phyloP scores from a whole-genome alignment of 2,329 filamentous ascomycete species.

The Talaromyces sp. region DNA sequence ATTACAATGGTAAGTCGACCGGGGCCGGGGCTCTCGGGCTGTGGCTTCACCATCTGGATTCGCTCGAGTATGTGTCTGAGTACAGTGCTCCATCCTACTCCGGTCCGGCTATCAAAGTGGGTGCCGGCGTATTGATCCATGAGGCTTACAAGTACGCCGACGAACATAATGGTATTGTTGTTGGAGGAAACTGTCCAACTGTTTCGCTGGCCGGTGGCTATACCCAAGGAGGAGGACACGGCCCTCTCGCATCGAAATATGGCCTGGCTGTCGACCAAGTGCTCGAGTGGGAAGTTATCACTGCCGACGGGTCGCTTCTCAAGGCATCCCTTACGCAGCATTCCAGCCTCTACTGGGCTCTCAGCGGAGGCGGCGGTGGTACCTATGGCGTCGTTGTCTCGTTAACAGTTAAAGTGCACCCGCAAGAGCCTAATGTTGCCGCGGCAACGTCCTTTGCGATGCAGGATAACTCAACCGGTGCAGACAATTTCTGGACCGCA shows the following conservation, averaged over 20 bases:
- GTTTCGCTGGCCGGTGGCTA: slow-evolving; percentile 58
- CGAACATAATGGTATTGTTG: slow-evolving; percentile 42
- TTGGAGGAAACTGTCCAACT: slow-evolving; percentile 46
- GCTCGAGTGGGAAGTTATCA: slow-evolving; percentile 52
- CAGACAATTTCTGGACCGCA: background rate
- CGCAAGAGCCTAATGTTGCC: background rate
- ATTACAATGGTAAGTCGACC: slow-evolving; percentile 38
- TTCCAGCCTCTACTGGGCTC: slow-evolving; percentile 44
- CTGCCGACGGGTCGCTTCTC: slow-evolving; percentile 22
- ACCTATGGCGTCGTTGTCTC: slow-evolving; percentile 36
- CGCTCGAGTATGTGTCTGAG: slow-evolving; percentile 31
- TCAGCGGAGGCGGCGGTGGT: slow-evolving; percentile 51
- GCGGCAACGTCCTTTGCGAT: background rate
- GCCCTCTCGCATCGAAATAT: slow-evolving; percentile 20
- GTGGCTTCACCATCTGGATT: slow-evolving; percentile 46
- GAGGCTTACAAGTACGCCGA: slow-evolving; percentile 25
- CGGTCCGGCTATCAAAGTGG: slow-evolving; percentile 3
- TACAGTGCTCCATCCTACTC: slow-evolving; percentile 8
- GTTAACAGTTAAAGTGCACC: background rate
- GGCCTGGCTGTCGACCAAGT: slow-evolving; percentile 55
- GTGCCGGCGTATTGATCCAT: slow-evolving; percentile 1
- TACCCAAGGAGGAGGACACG: slow-evolving; percentile 56
- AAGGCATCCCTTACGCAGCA: slow-evolving; percentile 10
- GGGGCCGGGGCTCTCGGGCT: slow-evolving; percentile 44
- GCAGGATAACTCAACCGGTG: background rate